Percentiles rank a stretch among this genome's conserved stretches.
Conservation (phyloP, 2,329 filamentous ascomycete genomes). For the Arthrinium puccinioides region DNA sequence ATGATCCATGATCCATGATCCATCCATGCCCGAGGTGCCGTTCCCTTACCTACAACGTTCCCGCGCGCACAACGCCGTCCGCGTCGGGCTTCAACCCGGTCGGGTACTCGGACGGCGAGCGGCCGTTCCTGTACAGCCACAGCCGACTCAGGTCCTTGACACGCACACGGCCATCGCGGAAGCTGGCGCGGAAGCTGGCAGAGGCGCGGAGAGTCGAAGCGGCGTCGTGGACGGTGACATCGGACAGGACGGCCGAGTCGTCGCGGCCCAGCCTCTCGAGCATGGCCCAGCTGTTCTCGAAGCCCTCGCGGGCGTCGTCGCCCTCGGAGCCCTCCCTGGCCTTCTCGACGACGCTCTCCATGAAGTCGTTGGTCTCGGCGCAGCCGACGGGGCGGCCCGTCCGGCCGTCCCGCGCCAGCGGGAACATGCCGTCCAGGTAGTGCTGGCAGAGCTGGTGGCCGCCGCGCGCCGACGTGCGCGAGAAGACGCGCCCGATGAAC, state of each 20-base stretch:
- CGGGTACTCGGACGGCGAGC: conserved; percentile 37
- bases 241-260: conserved; percentile 2
- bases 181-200: conserved; percentile 20
- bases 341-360: conserved; percentile 48
- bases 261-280: conserved; percentile 11
- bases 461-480: conserved; percentile 38
- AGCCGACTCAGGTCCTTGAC: conserved; percentile 56
- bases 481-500: conserved; percentile 56
- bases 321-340: conserved; percentile 36
- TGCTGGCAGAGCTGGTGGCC: conserved; percentile 56
- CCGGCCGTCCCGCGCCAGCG: conserved; percentile 33
- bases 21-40: not conserved
- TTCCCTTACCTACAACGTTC: conserved; percentile 22
- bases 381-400: not conserved
- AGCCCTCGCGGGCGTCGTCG: conserved; percentile 36
- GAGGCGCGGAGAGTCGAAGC: conserved; percentile 27
- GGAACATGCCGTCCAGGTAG: conserved; percentile 56
- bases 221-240: conserved; percentile 19
- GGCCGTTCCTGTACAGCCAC: conserved; percentile 57
- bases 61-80: conserved; percentile 29
- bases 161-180: conserved; percentile 30
- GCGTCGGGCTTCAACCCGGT: conserved; percentile 25
- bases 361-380: conserved; percentile 41
- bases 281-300: conserved; percentile 40
- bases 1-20: too few relatives aligned